Conservation (phyloP, 2,329 filamentous ascomycete species). For the Fusarium pseudocircinatum region DNA sequence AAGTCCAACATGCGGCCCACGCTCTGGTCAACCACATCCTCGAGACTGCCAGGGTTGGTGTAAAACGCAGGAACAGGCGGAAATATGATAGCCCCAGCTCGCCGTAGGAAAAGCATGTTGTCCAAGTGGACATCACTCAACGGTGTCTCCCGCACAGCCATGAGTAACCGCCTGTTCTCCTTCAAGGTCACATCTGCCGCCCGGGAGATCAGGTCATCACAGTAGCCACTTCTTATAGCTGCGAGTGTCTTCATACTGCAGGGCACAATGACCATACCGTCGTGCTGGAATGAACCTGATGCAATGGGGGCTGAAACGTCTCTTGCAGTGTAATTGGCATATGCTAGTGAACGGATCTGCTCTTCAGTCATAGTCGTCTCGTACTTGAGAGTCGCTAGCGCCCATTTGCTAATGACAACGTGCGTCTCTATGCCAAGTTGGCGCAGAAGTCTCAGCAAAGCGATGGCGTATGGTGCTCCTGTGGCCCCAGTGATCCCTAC, state of each 20-base stretch:
- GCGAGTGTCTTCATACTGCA: neutral
- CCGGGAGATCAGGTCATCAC: neutral
- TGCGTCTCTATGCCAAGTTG: constrained; percentile 58
- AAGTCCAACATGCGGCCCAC: neutral
- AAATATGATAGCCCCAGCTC: neutral
- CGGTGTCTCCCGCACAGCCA: neutral
- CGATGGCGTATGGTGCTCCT: constrained; percentile 55
- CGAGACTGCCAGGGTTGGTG: neutral
- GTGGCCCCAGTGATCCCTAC: constrained; percentile 63
- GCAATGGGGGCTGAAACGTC: constrained; percentile 52
- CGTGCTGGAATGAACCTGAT: neutral
- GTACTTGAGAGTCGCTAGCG: constrained; percentile 57
- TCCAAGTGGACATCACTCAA: neutral
- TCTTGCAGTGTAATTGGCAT: constrained; percentile 49
- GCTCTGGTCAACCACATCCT: neutral
- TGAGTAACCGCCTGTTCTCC: neutral
- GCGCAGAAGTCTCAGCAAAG: constrained; percentile 52
- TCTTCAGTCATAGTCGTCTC: constrained; percentile 53
- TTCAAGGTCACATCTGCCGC: neutral
- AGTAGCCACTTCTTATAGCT: neutral
- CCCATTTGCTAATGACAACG: constrained; percentile 60
- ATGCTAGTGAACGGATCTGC: constrained; percentile 51
- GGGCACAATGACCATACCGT: neutral
- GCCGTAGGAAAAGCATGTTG: neutral
- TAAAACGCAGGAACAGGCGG: neutral